Evolutionary conservation across 805 yeast genomes (phyloP), one percentile per base, ranked within the genome.

Genomic region (Metschnikowia shivogae): DNA sequence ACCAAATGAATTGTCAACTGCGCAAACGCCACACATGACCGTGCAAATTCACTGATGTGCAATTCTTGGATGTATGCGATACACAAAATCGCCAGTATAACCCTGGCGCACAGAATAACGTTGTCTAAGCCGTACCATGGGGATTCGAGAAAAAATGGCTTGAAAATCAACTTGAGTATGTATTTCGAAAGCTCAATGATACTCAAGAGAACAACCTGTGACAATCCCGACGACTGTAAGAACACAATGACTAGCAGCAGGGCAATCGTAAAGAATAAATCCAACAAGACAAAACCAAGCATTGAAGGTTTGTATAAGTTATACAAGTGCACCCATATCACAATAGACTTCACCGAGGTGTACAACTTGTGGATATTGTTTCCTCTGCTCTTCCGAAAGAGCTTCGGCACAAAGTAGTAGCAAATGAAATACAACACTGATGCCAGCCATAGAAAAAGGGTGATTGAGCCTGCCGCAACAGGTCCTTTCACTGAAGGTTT

Each of bases 261-360:
- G 1, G 69, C 13, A 1, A 76, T 28, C 3, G 65, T 39, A 12
- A 62, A 62, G 0, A 59, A 20, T 10, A 62, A 56, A 32, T 76
- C 79, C 29, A 70, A 50, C 2, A 66, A 50, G 11, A 70, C 65
- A 50, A 62, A 77, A 42, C 58, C 60, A 1, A 72, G 65, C 46
- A 63, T 60, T 12, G 63, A 56, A 1, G 82, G 80, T 20, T 68
- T 65, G 55, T 70, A 74, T 13, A 64, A 61, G 43, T 68, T 64
- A 55, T 77, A 78, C 20, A 67, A 54, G 38, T 63, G 61, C 4
- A 74, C 68, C 81, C 81, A 79, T 3, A 70, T 43, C 41, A 76
- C 63, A 33, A 78, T 70, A 5, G 70, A 60, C 42, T 65, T 69
- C 44, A 76, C 62, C 1, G 81, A 76, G 3, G 80, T 70, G 52